A percentile compares a stretch with the other conserved stretches of the same genome.
Evolutionary conservation across 306 rosid genomes (phyloP).

Genomic region (Urtica urens): DNA sequence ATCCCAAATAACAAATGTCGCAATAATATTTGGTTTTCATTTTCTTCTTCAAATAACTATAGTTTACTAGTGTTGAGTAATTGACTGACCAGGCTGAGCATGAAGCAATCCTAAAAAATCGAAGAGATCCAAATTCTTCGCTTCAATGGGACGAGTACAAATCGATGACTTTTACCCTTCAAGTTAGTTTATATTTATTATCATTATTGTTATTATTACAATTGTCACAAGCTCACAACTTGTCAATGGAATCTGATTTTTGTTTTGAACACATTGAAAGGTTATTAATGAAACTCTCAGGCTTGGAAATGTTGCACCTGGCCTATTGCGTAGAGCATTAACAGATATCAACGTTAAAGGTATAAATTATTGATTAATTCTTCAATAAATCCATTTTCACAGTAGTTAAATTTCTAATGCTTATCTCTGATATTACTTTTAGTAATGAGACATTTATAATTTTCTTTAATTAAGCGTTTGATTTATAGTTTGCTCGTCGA

Average conservation of each 20-base stretch:
- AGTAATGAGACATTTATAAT: too few relatives aligned
- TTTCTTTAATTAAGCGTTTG: too few relatives aligned
- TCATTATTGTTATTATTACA: too few relatives aligned
- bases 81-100: conserved; percentile 25
- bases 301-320: conserved; percentile 20
- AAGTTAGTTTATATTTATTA: conserved; percentile 23
- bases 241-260: background rate
- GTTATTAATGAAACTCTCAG: conserved; percentile 30
- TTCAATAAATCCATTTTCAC: background rate
- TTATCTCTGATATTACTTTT: background rate
- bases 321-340: conserved; percentile 20
- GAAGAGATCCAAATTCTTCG: conserved; percentile 17
- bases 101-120: conserved; percentile 20
- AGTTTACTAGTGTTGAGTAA: background rate
- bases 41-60: background rate
- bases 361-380: too few relatives aligned
- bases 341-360: conserved; percentile 27
- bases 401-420: background rate
- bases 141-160: conserved; percentile 35
- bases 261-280: conserved; percentile 9
- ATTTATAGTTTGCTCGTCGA: too few relatives aligned
- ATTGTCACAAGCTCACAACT: background rate
- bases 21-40: too few relatives aligned
- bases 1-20: too few relatives aligned
- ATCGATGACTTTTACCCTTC: conserved; percentile 31